Evolutionary conservation across 208 protist species (phyloP).

Genomic region (Acanthamoeba castellanii): DNA sequence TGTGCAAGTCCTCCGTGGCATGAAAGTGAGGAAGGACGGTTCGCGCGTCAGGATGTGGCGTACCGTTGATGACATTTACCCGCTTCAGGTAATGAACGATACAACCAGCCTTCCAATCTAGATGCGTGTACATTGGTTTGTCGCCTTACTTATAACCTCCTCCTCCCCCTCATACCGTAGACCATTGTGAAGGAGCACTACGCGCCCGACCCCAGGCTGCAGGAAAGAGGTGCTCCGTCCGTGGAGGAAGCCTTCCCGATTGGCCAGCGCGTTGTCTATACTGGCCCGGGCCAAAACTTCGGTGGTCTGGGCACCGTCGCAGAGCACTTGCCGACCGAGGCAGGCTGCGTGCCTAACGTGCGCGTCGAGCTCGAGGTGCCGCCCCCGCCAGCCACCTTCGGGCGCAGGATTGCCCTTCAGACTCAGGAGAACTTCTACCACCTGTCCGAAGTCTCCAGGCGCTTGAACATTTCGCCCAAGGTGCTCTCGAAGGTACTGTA

Average conservation of each 20-base stretch:
- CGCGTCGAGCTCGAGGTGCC: conserved; percentile 11
- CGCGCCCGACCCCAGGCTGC: conserved; percentile 48
- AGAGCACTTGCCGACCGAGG: conserved; percentile 2
- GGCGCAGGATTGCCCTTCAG: conserved; percentile 64
- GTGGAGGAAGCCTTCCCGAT: conserved; percentile 67
- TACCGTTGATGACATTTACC: conserved; percentile 58
- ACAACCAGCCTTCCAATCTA: not conserved
- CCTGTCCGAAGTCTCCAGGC: conserved; percentile 41
- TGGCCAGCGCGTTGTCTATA: conserved; percentile 25
- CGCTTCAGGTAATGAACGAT: conserved; percentile 2
- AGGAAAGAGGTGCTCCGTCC: conserved; percentile 29
- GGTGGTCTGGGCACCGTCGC: conserved; percentile 35
- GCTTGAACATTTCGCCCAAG: conserved; percentile 66
- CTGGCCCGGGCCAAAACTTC: conserved; percentile 1
- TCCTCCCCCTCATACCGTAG: not conserved
- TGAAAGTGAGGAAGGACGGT: conserved; percentile 17
- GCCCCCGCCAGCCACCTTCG: conserved; percentile 39
- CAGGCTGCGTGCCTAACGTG: not conserved
- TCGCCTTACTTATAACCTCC: not conserved
- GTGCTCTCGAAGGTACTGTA: conserved; percentile 48
- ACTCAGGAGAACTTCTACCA: conserved; percentile 68
- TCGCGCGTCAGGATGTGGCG: conserved; percentile 34
- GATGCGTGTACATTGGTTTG: too few relatives aligned
- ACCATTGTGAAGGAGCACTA: conserved; percentile 45
- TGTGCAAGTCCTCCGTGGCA: conserved; percentile 38